These are phyloP conservation scores for Chlorella sp. DNA, from an alignment of 139 green algal species.

Conservation along the genomic window DNA sequence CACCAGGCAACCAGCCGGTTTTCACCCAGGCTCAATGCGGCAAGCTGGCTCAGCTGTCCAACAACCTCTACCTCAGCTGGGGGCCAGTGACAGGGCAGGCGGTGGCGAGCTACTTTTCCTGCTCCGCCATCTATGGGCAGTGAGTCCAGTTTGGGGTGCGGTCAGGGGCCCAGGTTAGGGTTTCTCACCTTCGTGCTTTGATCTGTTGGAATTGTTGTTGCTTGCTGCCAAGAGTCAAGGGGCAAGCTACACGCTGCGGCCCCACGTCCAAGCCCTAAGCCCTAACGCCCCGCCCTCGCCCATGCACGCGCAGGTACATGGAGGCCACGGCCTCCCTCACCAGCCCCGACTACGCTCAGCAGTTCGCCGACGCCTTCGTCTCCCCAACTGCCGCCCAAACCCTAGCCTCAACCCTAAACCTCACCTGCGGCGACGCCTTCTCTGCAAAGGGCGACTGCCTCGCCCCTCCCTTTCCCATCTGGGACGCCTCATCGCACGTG, in stretches of 20 bases:
- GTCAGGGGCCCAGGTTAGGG: background rate
- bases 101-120: background rate
- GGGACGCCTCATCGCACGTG: background rate
- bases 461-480: background rate
- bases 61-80: background rate
- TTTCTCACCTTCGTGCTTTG: background rate
- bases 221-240: no score
- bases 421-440: slow-evolving; percentile 1
- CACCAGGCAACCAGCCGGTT: background rate
- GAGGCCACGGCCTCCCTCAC: background rate
- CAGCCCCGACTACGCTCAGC: background rate
- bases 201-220: no score
- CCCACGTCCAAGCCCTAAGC: no score
- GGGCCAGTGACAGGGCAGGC: background rate
- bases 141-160: background rate
- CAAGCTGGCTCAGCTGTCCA: background rate
- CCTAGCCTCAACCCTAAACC: background rate
- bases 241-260: no score
- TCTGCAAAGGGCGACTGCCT: background rate
- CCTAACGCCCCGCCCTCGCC: no score
- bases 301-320: background rate
- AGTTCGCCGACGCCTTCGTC: background rate
- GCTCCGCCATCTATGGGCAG: background rate
- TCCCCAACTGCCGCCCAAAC: background rate
- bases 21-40: background rate